A percentile compares a stretch with the other conserved stretches of the same genome.
phyloP scores from a whole-genome alignment of 345 rosid genomes.

The Xanthoceras sorbifolium region DNA sequence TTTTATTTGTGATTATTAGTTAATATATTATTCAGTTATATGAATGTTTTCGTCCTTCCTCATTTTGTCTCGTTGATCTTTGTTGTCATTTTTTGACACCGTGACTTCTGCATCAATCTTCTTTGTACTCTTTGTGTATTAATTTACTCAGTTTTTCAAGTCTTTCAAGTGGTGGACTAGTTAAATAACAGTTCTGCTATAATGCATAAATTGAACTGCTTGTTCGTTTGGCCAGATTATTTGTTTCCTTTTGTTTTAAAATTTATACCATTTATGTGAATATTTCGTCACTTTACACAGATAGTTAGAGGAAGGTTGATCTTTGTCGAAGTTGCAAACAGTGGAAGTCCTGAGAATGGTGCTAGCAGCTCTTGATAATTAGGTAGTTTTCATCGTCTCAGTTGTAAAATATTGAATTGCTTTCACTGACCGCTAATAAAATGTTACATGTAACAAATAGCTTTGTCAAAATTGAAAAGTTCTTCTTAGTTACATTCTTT shows the following conservation, averaged over 20 bases:
- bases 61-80: too few species aligned
- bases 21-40: too few species aligned
- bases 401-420: not conserved
- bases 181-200: too few species aligned
- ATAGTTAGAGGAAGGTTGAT: conserved; percentile 46
- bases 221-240: too few species aligned
- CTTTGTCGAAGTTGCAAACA: conserved; percentile 51
- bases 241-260: not conserved
- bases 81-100: too few species aligned
- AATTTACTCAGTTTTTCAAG: too few species aligned
- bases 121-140: too few species aligned
- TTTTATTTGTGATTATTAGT: too few species aligned
- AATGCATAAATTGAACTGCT: too few species aligned
- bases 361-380: conserved; percentile 5
- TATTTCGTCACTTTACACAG: conserved; percentile 29
- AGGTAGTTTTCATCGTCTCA: not conserved
- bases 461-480: not conserved
- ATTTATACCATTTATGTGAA: not conserved
- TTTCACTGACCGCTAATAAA: not conserved
- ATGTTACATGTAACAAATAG: not conserved
- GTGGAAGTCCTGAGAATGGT: conserved; percentile 7
- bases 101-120: too few species aligned
- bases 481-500: not conserved
- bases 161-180: too few species aligned
- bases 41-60: too few species aligned